Evolutionary conservation across 2,329 filamentous ascomycete species (phyloP).

Genomic region (Neobulgaria alba): DNA sequence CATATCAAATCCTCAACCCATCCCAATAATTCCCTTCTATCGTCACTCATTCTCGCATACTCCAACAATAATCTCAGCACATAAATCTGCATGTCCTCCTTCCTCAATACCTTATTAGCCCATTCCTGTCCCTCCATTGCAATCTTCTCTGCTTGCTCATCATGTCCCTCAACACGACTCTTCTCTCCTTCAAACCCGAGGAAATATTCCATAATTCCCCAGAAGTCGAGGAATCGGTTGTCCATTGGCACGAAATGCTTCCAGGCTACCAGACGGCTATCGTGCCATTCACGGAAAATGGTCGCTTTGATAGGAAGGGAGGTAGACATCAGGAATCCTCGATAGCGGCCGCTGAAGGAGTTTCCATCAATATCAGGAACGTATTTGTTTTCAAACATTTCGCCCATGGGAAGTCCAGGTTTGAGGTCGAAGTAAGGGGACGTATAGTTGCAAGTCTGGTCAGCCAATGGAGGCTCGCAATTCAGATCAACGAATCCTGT

Average conservation of each 20-base stretch:
- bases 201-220: slow-evolving; percentile 68
- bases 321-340: slow-evolving; percentile 60
- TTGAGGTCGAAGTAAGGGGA: slow-evolving; percentile 34
- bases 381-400: slow-evolving; percentile 57
- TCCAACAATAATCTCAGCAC: slow-evolving; percentile 59
- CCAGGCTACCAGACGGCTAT: slow-evolving; percentile 65
- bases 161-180: slow-evolving; percentile 29
- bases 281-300: slow-evolving; percentile 75
- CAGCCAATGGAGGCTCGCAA: slow-evolving; percentile 35
- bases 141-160: slow-evolving; percentile 52
- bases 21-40: slow-evolving; percentile 28
- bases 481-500: slow-evolving; percentile 32
- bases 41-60: slow-evolving; percentile 36
- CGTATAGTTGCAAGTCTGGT: slow-evolving; percentile 39
- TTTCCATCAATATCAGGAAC: slow-evolving; percentile 73
- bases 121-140: slow-evolving; percentile 60
- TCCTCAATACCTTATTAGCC: slow-evolving; percentile 62
- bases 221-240: slow-evolving; percentile 63
- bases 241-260: slow-evolving; percentile 79
- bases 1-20: slow-evolving; percentile 26
- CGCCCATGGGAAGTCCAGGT: slow-evolving; percentile 41
- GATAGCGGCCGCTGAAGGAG: slow-evolving; percentile 60
- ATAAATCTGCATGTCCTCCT: slow-evolving; percentile 58
- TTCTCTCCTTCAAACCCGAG: slow-evolving; percentile 47
- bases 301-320: slow-evolving; percentile 70